These are phyloP conservation scores for Colletotrichum noveboracense DNA, from an alignment of 2,329 filamentous ascomycete species.

Conservation along the genomic window DNA sequence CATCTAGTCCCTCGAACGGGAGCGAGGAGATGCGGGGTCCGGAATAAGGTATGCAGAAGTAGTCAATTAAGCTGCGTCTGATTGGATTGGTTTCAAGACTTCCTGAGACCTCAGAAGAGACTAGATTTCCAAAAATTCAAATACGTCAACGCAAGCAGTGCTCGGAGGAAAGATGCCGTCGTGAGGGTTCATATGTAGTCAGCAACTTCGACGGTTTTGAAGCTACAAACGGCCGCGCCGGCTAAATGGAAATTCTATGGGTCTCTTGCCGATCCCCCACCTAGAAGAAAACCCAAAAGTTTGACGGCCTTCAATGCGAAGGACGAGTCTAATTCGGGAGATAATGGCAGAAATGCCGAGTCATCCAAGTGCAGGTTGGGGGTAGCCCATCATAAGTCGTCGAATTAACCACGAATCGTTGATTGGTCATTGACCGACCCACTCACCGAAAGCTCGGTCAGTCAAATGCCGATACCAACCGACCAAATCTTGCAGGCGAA, in stretches of 20 bases:
- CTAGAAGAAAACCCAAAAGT: background rate
- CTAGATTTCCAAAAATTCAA: background rate
- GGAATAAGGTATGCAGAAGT: background rate
- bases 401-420: background rate
- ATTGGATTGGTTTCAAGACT: background rate
- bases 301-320: background rate
- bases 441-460: constrained; percentile 7
- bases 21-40: constrained; percentile 1
- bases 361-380: background rate
- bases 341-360: background rate
- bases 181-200: background rate
- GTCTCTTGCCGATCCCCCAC: background rate
- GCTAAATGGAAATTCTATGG: background rate
- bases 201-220: background rate
- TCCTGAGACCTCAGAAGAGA: background rate
- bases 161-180: background rate
- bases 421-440: background rate
- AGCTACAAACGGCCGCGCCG: background rate
- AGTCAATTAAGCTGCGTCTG: background rate
- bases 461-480: constrained; percentile 1
- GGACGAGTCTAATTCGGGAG: background rate
- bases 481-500: background rate
- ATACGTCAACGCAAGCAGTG: background rate
- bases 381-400: background rate
- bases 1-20: background rate